phyloP scores from a whole-genome alignment of 139 green algal species.

The Pleodorina starrii region DNA sequence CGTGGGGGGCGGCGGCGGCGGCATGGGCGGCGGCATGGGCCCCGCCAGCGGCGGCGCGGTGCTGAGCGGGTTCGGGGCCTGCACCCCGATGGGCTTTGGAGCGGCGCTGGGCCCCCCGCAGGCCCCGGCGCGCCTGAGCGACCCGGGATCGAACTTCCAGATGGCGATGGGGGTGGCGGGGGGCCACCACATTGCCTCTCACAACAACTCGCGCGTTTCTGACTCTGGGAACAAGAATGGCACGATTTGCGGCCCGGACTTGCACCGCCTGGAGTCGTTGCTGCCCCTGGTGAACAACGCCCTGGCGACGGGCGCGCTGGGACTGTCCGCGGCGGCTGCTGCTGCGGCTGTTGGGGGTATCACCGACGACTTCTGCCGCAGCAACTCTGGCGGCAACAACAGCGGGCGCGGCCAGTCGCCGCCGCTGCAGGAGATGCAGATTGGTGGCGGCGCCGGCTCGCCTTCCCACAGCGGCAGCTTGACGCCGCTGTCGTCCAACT shows the following conservation, averaged over 20 bases:
- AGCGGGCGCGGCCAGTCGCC: conserved; percentile 32
- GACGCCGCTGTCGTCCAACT: conserved; percentile 12
- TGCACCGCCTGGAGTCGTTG: conserved; percentile 24
- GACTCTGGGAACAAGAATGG: conserved; percentile 38
- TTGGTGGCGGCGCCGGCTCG: not conserved
- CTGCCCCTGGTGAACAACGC: conserved; percentile 51
- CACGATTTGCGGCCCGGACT: not conserved
- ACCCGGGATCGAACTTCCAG: conserved; percentile 26
- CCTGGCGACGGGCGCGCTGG: conserved; percentile 9
- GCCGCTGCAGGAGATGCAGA: not conserved
- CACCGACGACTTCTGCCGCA: not conserved
- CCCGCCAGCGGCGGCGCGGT: too few species aligned
- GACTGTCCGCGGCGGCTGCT: not conserved
- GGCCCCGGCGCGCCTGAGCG: conserved; percentile 32
- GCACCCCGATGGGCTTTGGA: not conserved
- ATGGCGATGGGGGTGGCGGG: not conserved
- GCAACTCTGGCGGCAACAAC: conserved; percentile 18
- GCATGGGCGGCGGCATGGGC: not conserved
- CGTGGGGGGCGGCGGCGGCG: not conserved
- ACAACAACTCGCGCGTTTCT: not conserved
- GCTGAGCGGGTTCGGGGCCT: not conserved
- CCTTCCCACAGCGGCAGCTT: conserved; percentile 16
- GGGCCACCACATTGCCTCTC: not conserved
- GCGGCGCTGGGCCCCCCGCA: not conserved
- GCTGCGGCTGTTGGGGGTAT: too few species aligned